Evolutionary conservation across 495 filamentous ascomycete genomes (phyloP).

Genomic region (Tuber borchii): DNA sequence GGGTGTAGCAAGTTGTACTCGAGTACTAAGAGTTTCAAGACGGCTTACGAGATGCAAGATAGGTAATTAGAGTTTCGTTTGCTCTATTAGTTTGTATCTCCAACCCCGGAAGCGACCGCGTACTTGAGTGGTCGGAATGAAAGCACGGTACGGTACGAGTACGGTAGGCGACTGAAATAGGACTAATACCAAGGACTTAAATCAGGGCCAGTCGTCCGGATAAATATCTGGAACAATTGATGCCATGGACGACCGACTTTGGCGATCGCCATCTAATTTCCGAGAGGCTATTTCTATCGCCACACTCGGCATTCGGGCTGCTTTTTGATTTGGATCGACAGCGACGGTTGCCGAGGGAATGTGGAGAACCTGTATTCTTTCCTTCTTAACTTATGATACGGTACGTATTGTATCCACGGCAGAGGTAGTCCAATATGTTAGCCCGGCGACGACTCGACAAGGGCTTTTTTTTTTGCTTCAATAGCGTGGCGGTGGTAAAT

Average conservation of each 20-base stretch:
- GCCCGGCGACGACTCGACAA: background rate
- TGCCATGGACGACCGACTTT: background rate
- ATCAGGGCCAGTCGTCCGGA: background rate
- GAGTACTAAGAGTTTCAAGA: background rate
- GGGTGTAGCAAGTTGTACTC: background rate
- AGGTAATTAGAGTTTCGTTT: background rate
- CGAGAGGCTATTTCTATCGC: background rate
- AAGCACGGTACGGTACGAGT: background rate
- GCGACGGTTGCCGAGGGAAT: constrained; percentile 1
- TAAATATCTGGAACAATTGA: background rate
- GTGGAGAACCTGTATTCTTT: background rate
- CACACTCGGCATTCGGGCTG: background rate
- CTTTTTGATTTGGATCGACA: background rate
- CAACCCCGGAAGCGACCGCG: background rate
- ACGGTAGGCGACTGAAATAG: background rate
- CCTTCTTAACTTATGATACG: background rate
- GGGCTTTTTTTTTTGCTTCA: constrained; percentile 2
- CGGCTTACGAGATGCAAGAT: constrained; percentile 1
- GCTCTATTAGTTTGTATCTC: background rate
- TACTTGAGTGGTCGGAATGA: background rate
- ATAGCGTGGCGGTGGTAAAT: background rate
- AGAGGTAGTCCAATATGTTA: background rate
- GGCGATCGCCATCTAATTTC: background rate
- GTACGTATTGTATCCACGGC: background rate
- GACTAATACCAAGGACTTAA: background rate